Evolutionary conservation across 805 yeast genomes (phyloP), one percentile per base, ranked within the genome.

Genomic region (Cyberlindnera nakhonratchasimensis): DNA sequence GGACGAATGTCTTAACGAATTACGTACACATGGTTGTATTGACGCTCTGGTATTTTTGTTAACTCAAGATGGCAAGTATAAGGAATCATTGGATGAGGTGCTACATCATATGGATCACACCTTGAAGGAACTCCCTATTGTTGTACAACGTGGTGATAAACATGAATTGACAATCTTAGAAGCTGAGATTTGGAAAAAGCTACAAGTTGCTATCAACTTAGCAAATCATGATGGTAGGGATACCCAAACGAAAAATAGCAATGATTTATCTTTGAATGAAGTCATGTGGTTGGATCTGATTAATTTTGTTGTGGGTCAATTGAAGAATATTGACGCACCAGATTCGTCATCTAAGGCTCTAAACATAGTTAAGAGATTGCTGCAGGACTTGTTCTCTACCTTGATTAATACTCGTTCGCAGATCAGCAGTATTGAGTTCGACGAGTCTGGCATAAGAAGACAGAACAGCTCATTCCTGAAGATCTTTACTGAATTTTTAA

Each of bases 401-500:
- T 52, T 72, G 40, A 65, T 72, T 19, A 65, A 64, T 44, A 45
- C 61, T 2, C 47, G 61, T 28, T 51, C 58, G 4, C 58, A 49
- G 34, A 53, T 57, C 29, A 51, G 43, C 34, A 49, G 55, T 14
- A 46, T 54, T 24, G 47, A 46, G 17, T 31, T 33, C 16, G 42
- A 36, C 13, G 57, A 51, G 13, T 21, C 35, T 21, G 50, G 50
- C 1, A 48, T 51, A 10, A 50, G 49, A 18, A 46, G 47, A 9
- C 52, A 54, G 12, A 50, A 48, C 28, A 51, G 58, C 16, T 72
- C 82, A 1, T 76, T 86, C 46, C 62, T 79, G 39, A 63, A 66
- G 14, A 78, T 83, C 2, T 72, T 83, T 50, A 71, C 79, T 23
- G 61, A 64, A 32, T 78, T 83, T 43, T 61, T 86, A 28, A 72